phyloP scores from a whole-genome alignment of 106 monocot genomes.

The Amphibolis antarctica region DNA sequence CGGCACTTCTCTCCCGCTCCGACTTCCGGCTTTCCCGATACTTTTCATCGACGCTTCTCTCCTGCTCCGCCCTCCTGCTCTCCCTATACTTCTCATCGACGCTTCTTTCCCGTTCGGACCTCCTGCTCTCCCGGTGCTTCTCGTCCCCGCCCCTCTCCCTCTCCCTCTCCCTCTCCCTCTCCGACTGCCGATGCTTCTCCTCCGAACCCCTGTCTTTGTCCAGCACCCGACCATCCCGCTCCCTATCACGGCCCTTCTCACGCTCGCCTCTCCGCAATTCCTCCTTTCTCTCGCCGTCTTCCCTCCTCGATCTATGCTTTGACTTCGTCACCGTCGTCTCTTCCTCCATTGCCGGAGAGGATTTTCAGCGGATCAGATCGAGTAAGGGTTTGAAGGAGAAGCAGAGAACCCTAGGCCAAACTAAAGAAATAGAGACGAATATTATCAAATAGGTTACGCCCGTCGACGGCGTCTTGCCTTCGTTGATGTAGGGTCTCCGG shows the following conservation, averaged over 20 bases:
- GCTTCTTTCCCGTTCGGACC: slow-evolving; percentile 12
- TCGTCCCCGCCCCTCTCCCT: slow-evolving; percentile 10
- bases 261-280: slow-evolving; percentile 10
- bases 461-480: too few species aligned
- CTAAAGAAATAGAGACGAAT: too few species aligned
- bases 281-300: slow-evolving; percentile 16
- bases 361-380: too few species aligned
- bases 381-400: too few species aligned
- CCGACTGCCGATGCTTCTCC: slow-evolving; percentile 4
- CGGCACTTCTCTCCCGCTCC: slow-evolving; percentile 10
- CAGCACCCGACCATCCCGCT: slow-evolving; percentile 8
- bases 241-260: slow-evolving; percentile 13
- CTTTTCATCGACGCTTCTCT: slow-evolving; percentile 11
- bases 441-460: too few species aligned
- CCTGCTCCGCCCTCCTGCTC: slow-evolving; percentile 8
- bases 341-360: too few species aligned
- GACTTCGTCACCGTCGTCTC: slow-evolving; percentile 2
- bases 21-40: slow-evolving; percentile 13
- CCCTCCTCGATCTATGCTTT: slow-evolving; percentile 4
- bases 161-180: not conserved
- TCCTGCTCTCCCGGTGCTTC: slow-evolving; percentile 10
- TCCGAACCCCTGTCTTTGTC: slow-evolving; percentile 10
- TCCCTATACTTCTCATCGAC: slow-evolving; percentile 7
- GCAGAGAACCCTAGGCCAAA: too few species aligned
- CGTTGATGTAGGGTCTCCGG: too few species aligned